Base-by-base conservation (phyloP, 208 protist species). In the Sergeia podlipaevii region DNA sequence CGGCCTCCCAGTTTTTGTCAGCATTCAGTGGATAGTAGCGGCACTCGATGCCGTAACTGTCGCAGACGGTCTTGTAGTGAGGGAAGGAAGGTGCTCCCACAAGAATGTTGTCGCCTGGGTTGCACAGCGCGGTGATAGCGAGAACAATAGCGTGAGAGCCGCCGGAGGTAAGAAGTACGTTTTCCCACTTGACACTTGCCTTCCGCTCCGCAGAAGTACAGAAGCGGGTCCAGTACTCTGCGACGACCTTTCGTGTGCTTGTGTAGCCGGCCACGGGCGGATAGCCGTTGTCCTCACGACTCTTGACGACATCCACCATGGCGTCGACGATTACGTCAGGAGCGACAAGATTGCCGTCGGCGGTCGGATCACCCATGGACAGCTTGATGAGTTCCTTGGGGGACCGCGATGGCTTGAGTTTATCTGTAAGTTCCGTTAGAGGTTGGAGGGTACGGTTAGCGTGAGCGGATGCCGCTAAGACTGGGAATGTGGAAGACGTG, bases 1-100 rank as follows among this genome's bases (percentile, higher is more conserved):
- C 81, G n/a, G 76, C 53, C 45, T 96, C 75, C 89, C 92, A 97
- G 54, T 80, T 64, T 38, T 77, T 87, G 4, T 93, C 69, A n/a
- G 77, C 60, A 23, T 82, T 21, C 15, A 91, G 69, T 24, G 60
- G 38, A 70, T 96, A 97, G 43, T 74, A 59, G 33, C 60, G 48
- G 17, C 53, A 26, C 36, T 86, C 56, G 39, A 95, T 63, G 21
- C 60, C 79, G 37, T 86, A 69, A 20, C 59, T 48, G 17, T 77
- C 71, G 34, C 62, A 80, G 4, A 93, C 61, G 26, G 81, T 91
- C 33, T 85, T 56, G 68, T 97, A 97, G 17, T 95, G 70, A 7
- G 89, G 78, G 61, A 96, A 96, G 32, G 83, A 81, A n/a, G 92
- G 92, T 20, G 41, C 39, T 27, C 88, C 88, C 4, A 96, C 29